Base-by-base conservation (phyloP, 257 asterid genomes). In the Nicotiana tabacum region DNA sequence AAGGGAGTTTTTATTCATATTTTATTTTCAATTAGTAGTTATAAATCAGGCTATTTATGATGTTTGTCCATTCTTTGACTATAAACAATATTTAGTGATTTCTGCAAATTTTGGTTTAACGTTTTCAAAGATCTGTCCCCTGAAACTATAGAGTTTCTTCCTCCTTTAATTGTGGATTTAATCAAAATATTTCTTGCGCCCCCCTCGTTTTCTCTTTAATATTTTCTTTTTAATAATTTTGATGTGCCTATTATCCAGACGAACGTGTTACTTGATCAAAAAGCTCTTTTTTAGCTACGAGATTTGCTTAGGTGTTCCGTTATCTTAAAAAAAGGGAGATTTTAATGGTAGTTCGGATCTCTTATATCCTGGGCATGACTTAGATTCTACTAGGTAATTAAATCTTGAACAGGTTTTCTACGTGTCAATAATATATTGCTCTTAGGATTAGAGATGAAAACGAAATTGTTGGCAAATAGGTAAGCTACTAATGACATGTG, bases 401-500 rank as follows among this genome's bases (percentile, higher is more conserved):
- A 67, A 58, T 32, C 78, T 43, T 64, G 62, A 66, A 21, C 32
- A 48, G 32, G 29, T 18, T 27, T n/a, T 27, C 30, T 77, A 70
- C 82, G 82, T 85, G 88, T 84, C 86, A 24, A 57, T 17, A 21
- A 27, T 0, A 3, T 8, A 68, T 77, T 17, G 82, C 76, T 58
- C 17, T 15, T 2, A 11, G 1, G 77, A 53, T 16, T 9, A 27
- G 27, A 48, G 37, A 18, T 70, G 84, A 13, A 30, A 0, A 11
- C 6, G 33, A 5, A 24, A 48, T 8, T 64, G 27, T 62, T 58
- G 79, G 82, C 68, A 81, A 37, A 84, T 82, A 46, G 89, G 88
- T 84, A 66, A 87, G 78, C 89, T 78, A 80, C 88, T 58, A 24
- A 48, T 13, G 62, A 74, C 62, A 48, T 0, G 39, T 48, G 80